phyloP scores from a whole-genome alignment of 2,329 filamentous ascomycete genomes.

The Fusarium staphyleae region DNA sequence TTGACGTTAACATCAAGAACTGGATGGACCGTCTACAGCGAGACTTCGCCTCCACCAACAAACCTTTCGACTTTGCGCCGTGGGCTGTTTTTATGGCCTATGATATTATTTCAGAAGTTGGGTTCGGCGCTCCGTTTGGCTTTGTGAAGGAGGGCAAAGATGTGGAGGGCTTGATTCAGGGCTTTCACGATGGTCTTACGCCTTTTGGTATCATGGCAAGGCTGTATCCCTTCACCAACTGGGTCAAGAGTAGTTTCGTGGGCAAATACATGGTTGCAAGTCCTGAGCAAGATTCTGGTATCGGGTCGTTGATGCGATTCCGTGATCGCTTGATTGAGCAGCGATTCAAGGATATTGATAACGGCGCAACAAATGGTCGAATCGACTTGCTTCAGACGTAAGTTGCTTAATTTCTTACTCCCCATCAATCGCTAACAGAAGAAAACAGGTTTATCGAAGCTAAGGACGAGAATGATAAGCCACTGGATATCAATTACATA shows the following conservation, averaged over 20 bases:
- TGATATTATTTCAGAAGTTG: constrained; percentile 61
- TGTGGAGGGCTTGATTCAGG: constrained; percentile 50
- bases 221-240: constrained; percentile 37
- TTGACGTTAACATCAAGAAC: constrained; percentile 57
- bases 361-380: constrained; percentile 50
- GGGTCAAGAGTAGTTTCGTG: constrained; percentile 28
- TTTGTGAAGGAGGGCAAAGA: constrained; percentile 57
- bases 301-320: constrained; percentile 64
- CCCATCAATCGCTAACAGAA: no score
- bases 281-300: constrained; percentile 60
- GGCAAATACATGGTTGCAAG: constrained; percentile 33
- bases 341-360: constrained; percentile 55
- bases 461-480: constrained; percentile 15
- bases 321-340: constrained; percentile 60
- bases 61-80: constrained; percentile 60
- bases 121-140: constrained; percentile 48
- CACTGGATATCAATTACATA: constrained; percentile 31
- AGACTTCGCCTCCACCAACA: constrained; percentile 53
- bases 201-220: constrained; percentile 53
- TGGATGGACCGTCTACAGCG: constrained; percentile 58
- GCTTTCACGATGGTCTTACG: constrained; percentile 28
- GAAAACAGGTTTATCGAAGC: constrained; percentile 20
- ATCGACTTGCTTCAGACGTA: constrained; percentile 61
- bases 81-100: constrained; percentile 43
- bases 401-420: background rate